phyloP scores from a whole-genome alignment of 768 basidiomycete species.

The Solioccasus polychromus region DNA sequence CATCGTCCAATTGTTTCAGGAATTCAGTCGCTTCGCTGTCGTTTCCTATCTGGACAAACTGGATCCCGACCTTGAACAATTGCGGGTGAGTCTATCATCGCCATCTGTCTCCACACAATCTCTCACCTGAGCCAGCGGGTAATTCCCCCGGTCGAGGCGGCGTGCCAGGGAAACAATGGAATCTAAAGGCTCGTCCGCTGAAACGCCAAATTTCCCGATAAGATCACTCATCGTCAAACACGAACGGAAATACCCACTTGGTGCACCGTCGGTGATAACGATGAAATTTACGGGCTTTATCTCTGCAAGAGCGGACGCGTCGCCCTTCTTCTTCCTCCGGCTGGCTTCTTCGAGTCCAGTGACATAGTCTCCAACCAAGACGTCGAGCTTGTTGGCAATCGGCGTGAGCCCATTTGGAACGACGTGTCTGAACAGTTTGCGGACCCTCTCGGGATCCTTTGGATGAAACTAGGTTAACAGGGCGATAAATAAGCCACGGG shows the following conservation, averaged over 20 bases:
- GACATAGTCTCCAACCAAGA: constrained; percentile 38
- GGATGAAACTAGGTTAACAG: neutral
- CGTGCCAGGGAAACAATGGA: constrained; percentile 47
- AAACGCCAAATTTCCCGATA: neutral
- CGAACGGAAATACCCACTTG: constrained; percentile 39
- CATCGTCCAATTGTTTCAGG: constrained; percentile 57
- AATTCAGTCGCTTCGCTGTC: constrained; percentile 38
- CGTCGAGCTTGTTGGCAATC: constrained; percentile 41
- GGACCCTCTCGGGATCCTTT: constrained; percentile 39
- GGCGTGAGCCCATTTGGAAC: constrained; percentile 45
- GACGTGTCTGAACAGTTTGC: constrained; percentile 42
- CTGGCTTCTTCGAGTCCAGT: constrained; percentile 33
- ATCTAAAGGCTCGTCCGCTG: constrained; percentile 51
- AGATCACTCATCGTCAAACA: neutral
- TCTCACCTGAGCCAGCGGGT: constrained; percentile 51
- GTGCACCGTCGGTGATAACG: constrained; percentile 61
- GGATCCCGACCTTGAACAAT: constrained; percentile 53
- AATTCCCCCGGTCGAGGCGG: constrained; percentile 49
- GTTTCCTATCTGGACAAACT: constrained; percentile 72
- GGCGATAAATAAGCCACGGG: neutral
- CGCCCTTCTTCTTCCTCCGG: constrained; percentile 19
- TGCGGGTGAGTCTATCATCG: neutral
- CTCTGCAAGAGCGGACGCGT: constrained; percentile 21
- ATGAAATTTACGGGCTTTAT: constrained; percentile 60
- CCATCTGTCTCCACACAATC: too few species aligned